A percentile compares a stretch with the other conserved stretches of the same genome.
phyloP scores from a whole-genome alignment of 2,329 filamentous ascomycete species.

The Nigrospora osmanthi region DNA sequence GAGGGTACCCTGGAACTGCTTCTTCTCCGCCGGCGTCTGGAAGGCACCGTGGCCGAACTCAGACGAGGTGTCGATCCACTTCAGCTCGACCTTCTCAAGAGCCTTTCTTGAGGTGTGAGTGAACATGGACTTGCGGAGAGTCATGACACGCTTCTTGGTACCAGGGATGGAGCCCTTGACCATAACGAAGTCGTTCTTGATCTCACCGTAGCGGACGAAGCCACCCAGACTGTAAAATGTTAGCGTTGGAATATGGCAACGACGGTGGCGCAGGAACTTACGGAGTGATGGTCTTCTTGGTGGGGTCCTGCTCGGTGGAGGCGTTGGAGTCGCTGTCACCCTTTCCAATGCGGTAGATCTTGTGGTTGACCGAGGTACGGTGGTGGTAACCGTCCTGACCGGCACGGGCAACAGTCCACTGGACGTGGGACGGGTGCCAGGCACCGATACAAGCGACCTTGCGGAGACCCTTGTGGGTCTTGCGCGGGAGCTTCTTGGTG shows the following conservation, averaged over 20 bases:
- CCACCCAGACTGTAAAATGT: conserved; percentile 72
- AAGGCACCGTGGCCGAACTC: conserved; percentile 99
- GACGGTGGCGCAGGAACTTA: conserved; percentile 49
- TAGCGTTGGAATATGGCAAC: conserved; percentile 12
- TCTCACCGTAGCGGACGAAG: conserved; percentile 97
- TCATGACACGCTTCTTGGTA: conserved; percentile 99
- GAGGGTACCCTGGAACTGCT: conserved; percentile 93
- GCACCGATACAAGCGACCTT: conserved; percentile 99
- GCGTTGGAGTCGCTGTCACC: conserved; percentile 84
- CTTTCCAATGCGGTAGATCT: conserved; percentile 98
- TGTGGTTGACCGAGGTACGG: conserved; percentile 99
- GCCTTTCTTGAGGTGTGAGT: conserved; percentile 90
- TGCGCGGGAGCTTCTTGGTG: conserved; percentile 99
- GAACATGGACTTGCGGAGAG: conserved; percentile 98
- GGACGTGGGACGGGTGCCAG: conserved; percentile 99
- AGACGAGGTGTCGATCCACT: conserved; percentile 99
- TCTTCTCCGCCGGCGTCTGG: conserved; percentile 98
- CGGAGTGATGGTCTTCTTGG: conserved; percentile 99
- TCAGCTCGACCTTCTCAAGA: conserved; percentile 98
- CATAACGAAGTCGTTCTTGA: conserved; percentile 98
- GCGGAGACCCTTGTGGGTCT: conserved; percentile 99
- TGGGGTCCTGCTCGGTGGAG: conserved; percentile 90
- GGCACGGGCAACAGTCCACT: conserved; percentile 99
- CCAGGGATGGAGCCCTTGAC: conserved; percentile 96
- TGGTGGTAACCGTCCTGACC: conserved; percentile 99